Evolutionary conservation across 2,329 filamentous ascomycete species (phyloP), one percentile per base, ranked within the genome.

Genomic region (Penicillium sp.): DNA sequence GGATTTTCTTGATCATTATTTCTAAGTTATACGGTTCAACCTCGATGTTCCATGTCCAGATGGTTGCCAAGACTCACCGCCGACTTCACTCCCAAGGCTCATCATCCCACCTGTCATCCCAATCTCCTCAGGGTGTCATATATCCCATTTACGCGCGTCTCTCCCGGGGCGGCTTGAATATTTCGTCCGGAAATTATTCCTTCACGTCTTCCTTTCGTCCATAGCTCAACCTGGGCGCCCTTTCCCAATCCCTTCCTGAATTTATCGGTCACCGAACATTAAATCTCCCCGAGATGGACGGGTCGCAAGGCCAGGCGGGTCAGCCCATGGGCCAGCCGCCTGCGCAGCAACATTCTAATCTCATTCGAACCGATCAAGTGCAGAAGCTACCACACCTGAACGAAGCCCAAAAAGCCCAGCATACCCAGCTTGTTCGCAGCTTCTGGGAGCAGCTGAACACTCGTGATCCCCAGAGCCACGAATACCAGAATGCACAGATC

Each of bases 401-500:
- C 57, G 80, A 82, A 8, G 72, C 79, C 47, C 78, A 82, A 62
- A 86, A 85, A 71, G 70, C 76, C 43, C 79, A 82, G 60, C 84
- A 85, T 64, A 80, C 80, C 54, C 72, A 77, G 47, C 74, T 81
- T 20, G 78, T 86, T 58, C 75, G 77, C 54, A 79, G 75, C 57
- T 75, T 84, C 48, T 86, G 83, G 82, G 76, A 78, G 27, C 69
- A 77, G 29, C 73, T 82, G 49, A 79, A 82, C 56, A 76, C 66
- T 41, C 76, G 77, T 40, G 75, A 81, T 12, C 71, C 73, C 31
- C 78, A 79, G 51, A 81, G 75, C 49, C 66, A 73, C 1, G 79
- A 83, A 55, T 79, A 83, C 61, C 75, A 76, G 53, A 71, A 73
- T 41, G 82, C 80, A 12, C 78, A 80, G 49, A 70, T 75, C 26